A percentile compares a stretch with the other conserved stretches of the same genome.
Evolutionary conservation across 2,329 filamentous ascomycete species (phyloP).

Genomic region (Aspergillus aculeatinus): DNA sequence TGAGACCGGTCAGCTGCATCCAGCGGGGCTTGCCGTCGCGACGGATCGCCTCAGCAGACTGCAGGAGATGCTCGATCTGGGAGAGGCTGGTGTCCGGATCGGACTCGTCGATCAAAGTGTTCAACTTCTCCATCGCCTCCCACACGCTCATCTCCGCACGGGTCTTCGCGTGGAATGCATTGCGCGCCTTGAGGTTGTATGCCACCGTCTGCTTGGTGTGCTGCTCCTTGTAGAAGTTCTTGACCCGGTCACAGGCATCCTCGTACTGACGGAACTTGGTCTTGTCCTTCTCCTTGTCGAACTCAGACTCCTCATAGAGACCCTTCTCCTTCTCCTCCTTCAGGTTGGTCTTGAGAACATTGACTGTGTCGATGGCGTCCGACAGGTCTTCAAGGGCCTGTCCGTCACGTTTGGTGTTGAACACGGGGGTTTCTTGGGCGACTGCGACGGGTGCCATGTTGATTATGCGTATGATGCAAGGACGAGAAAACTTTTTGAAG

Average conservation of each 20-base stretch:
- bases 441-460: constrained; percentile 35
- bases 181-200: constrained; percentile 80
- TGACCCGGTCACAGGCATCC: constrained; percentile 77
- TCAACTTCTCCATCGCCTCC: constrained; percentile 90
- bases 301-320: constrained; percentile 59
- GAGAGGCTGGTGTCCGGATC: constrained; percentile 85
- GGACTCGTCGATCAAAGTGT: constrained; percentile 85
- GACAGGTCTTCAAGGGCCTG: constrained; percentile 59
- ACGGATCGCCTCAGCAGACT: constrained; percentile 85
- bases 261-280: constrained; percentile 79
- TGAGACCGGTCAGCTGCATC: constrained; percentile 51
- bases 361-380: constrained; percentile 60
- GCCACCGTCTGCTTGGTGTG: constrained; percentile 59
- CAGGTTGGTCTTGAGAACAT: constrained; percentile 58
- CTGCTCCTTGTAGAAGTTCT: constrained; percentile 77
- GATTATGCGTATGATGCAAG: constrained; percentile 1
- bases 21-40: constrained; percentile 60
- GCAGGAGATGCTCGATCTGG: constrained; percentile 86
- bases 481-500: not conserved
- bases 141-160: constrained; percentile 80
- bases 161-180: constrained; percentile 65
- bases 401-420: constrained; percentile 52
- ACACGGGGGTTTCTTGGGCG: constrained; percentile 21
- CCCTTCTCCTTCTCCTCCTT: constrained; percentile 47
- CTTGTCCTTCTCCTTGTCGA: constrained; percentile 76